phyloP scores from a whole-genome alignment of 495 filamentous ascomycete species.

The Hypoxylon lenormandii region DNA sequence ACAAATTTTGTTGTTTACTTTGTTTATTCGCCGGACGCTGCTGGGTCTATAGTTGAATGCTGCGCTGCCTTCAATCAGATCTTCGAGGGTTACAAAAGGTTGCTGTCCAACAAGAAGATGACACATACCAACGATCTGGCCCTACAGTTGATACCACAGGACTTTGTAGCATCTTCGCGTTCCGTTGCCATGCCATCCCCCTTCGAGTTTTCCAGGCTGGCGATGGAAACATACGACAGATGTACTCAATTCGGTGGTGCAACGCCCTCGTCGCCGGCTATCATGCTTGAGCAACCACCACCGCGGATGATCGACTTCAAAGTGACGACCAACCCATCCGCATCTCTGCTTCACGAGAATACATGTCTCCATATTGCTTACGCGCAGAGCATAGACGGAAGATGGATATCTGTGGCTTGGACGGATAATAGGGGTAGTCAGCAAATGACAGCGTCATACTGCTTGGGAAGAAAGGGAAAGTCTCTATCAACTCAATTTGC shows the following conservation, averaged over 20 bases:
- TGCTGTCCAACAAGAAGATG: conserved; percentile 65
- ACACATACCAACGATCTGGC: conserved; percentile 74
- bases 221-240: conserved; percentile 87
- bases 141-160: conserved; percentile 82
- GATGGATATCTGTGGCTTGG: conserved; percentile 94
- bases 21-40: conserved; percentile 76
- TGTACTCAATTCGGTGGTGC: conserved; percentile 70
- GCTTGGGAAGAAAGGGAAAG: conserved; percentile 73
- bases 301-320: conserved; percentile 84
- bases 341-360: conserved; percentile 83
- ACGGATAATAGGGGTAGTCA: conserved; percentile 82
- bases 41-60: conserved; percentile 75
- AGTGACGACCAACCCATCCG: conserved; percentile 72
- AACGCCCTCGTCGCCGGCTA: conserved; percentile 68
- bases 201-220: conserved; percentile 73
- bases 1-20: conserved; percentile 86
- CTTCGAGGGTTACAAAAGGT: conserved; percentile 73
- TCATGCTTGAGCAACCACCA: conserved; percentile 77
- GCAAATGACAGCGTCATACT: conserved; percentile 83
- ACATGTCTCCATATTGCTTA: conserved; percentile 88
- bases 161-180: conserved; percentile 73
- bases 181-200: conserved; percentile 75
- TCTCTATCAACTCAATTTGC: conserved; percentile 65
- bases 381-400: conserved; percentile 79
- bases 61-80: conserved; percentile 83